These are phyloP conservation scores for Breynia disticha DNA, from an alignment of 441 rosid species.

Conservation along the genomic window DNA sequence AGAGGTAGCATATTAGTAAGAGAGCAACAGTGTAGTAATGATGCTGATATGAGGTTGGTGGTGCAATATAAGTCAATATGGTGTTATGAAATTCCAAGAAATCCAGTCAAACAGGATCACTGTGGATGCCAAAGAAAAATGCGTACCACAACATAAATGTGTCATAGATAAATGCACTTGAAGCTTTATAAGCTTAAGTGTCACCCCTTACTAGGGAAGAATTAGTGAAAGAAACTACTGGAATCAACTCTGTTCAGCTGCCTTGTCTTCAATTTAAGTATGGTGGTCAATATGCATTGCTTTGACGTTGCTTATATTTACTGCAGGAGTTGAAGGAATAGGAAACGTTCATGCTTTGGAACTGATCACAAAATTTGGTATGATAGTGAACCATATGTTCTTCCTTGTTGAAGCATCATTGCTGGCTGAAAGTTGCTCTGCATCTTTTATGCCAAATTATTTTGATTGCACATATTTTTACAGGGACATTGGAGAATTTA, in stretches of 20 bases:
- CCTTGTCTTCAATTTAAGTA: no score
- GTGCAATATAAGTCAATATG: neutral
- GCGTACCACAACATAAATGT: no score
- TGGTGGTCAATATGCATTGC: neutral
- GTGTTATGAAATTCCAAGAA: neutral
- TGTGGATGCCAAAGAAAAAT: neutral
- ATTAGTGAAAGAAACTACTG: no score
- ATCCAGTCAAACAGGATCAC: neutral
- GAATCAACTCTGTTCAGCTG: no score
- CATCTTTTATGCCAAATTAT: constrained; percentile 10
- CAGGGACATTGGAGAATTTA: constrained; percentile 73
- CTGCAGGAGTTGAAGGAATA: constrained; percentile 84
- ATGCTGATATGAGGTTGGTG: neutral
- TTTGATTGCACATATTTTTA: constrained; percentile 10
- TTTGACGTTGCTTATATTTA: constrained; percentile 4
- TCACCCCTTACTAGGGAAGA: no score
- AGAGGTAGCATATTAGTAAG: no score
- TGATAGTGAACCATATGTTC: constrained; percentile 12
- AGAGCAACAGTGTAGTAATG: no score
- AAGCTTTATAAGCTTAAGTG: no score
- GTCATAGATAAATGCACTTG: no score
- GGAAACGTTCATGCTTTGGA: constrained; percentile 74
- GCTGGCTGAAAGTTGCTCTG: constrained; percentile 1
- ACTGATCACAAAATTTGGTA: constrained; percentile 72
- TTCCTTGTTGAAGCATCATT: constrained; percentile 5